Evolutionary conservation across 805 yeast genomes (phyloP).

Genomic region (Metschnikowia orientalis): DNA sequence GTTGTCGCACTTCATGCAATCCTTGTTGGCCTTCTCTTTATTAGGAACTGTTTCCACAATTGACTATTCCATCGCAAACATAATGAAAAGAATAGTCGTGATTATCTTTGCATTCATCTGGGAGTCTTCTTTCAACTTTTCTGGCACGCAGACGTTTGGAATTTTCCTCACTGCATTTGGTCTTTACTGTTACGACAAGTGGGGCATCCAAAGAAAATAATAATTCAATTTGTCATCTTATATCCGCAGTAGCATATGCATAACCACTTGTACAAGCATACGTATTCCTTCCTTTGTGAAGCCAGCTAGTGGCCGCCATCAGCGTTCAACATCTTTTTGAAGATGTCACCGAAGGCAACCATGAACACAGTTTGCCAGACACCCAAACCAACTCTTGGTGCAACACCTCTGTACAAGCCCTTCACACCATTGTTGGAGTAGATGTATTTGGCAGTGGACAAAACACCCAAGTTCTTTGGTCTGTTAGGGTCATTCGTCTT

Average conservation of each 20-base stretch:
- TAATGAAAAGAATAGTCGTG: conserved; percentile 67
- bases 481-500: conserved; percentile 91
- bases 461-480: conserved; percentile 83
- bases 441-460: conserved; percentile 74
- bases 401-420: conserved; percentile 93
- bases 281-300: no score
- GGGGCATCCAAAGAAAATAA: conserved; percentile 26
- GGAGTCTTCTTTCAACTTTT: conserved; percentile 43
- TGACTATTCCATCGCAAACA: conserved; percentile 75
- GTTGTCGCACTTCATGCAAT: conserved; percentile 63
- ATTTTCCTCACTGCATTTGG: conserved; percentile 36
- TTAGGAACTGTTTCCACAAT: conserved; percentile 71
- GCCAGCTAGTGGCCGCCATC: conserved; percentile 30
- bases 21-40: conserved; percentile 70
- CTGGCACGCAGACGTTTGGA: conserved; percentile 33
- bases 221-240: no score
- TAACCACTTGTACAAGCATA: no score
- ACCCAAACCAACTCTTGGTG: conserved; percentile 95
- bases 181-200: conserved; percentile 39
- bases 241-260: no score
- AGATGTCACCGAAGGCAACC: conserved; percentile 96
- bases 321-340: conserved; percentile 39
- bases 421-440: conserved; percentile 76
- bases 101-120: conserved; percentile 61
- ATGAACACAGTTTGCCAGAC: conserved; percentile 98